Evolutionary conservation across 768 basidiomycete species (phyloP).

Genomic region (Mycena galericulata): DNA sequence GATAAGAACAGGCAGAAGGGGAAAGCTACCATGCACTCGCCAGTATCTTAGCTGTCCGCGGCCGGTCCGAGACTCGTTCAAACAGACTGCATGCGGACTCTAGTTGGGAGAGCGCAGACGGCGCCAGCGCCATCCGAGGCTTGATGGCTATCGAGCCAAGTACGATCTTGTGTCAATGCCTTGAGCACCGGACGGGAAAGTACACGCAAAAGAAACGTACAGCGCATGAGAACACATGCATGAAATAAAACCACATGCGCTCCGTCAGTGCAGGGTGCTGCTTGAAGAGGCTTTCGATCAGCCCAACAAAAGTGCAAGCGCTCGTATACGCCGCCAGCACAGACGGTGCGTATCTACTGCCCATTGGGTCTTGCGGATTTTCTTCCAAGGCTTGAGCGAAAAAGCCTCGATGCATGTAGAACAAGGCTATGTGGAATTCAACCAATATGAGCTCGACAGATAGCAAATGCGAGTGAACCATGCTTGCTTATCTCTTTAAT

Average conservation of each 20-base stretch:
- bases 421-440: slow-evolving; percentile 57
- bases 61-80: slow-evolving; percentile 61
- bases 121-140: slow-evolving; percentile 71
- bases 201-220: slow-evolving; percentile 50
- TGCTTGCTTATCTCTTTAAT: slow-evolving; percentile 75
- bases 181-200: slow-evolving; percentile 1
- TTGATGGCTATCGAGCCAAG: slow-evolving; percentile 77
- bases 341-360: slow-evolving; percentile 75
- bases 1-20: neutral
- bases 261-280: slow-evolving; percentile 76
- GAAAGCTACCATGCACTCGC: slow-evolving; percentile 50
- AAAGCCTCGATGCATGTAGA: slow-evolving; percentile 82
- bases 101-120: slow-evolving; percentile 75
- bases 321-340: slow-evolving; percentile 78
- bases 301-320: slow-evolving; percentile 74
- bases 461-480: neutral
- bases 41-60: slow-evolving; percentile 69
- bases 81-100: slow-evolving; percentile 73
- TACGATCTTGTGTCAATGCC: slow-evolving; percentile 62
- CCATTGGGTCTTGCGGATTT: slow-evolving; percentile 71
- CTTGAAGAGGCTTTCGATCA: slow-evolving; percentile 72
- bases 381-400: slow-evolving; percentile 79
- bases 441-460: neutral
- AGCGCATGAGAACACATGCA: slow-evolving; percentile 79
- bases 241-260: slow-evolving; percentile 80